Conservation (phyloP, 345 rosid genomes). For the Sisymbrium altissimum region DNA sequence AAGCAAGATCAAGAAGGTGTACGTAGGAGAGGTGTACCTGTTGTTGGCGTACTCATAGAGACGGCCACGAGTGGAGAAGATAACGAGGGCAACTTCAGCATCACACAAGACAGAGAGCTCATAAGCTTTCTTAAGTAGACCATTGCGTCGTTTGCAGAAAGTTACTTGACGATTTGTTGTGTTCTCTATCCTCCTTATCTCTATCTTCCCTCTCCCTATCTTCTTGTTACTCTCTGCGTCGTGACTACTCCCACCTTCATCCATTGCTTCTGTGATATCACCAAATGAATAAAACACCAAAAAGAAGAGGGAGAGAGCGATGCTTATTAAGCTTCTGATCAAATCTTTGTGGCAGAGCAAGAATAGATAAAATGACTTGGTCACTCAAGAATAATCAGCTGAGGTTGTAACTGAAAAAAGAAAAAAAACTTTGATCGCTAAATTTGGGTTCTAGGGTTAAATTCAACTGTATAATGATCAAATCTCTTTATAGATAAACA, state of each 20-base stretch:
- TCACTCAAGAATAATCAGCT: not conserved
- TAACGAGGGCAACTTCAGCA: slow-evolving; percentile 74
- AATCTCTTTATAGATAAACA: not conserved
- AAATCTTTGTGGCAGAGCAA: slow-evolving; percentile 1
- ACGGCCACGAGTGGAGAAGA: slow-evolving; percentile 89
- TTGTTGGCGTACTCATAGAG: slow-evolving; percentile 84
- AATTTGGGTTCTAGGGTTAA: not conserved
- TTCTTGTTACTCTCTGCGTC: slow-evolving; percentile 51
- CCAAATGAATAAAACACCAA: not conserved
- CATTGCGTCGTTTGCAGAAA: slow-evolving; percentile 82
- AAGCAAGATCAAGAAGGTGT: not conserved
- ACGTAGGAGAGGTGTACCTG: slow-evolving; percentile 53
- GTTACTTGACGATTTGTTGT: slow-evolving; percentile 83
- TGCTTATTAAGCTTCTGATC: not conserved
- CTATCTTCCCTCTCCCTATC: slow-evolving; percentile 75
- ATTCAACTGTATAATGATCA: not conserved
- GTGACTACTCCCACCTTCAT: slow-evolving; percentile 33
- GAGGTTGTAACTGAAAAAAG: not conserved
- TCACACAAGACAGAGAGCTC: slow-evolving; percentile 82
- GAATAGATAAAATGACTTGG: not conserved
- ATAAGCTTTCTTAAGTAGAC: slow-evolving; percentile 84
- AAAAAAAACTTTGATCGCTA: not conserved
- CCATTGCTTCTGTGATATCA: slow-evolving; percentile 21
- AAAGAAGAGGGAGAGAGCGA: not conserved
- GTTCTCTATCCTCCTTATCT: slow-evolving; percentile 79